phyloP scores from a whole-genome alignment of 495 filamentous ascomycete species.

The Daldinia vernicosa region DNA sequence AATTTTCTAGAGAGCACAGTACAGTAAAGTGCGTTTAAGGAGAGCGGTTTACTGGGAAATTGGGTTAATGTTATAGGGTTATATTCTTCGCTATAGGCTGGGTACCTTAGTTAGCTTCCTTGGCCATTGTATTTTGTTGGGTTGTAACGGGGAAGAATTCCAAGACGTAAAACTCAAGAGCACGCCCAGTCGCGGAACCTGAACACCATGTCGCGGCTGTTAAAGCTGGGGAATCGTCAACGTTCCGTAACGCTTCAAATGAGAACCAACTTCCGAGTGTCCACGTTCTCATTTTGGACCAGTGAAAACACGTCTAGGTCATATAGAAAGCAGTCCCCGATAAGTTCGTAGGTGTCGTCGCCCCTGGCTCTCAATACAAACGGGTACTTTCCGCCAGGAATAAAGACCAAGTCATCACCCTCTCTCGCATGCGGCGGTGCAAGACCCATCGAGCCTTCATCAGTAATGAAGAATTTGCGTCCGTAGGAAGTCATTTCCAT shows the following conservation, averaged over 20 bases:
- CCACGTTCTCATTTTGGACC: background rate
- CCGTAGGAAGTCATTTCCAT: constrained; percentile 23
- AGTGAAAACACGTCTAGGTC: constrained; percentile 30
- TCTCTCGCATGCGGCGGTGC: constrained; percentile 12
- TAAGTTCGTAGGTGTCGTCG: constrained; percentile 18
- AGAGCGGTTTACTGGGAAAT: no score
- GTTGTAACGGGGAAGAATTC: no score
- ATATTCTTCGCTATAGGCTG: no score
- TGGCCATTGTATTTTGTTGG: no score
- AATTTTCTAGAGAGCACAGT: no score
- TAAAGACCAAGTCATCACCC: constrained; percentile 22
- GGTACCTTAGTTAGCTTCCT: no score
- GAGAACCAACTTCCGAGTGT: constrained; percentile 15
- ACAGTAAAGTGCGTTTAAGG: no score
- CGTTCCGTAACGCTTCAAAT: background rate
- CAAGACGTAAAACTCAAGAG: no score
- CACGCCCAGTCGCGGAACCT: no score
- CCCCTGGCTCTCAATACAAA: constrained; percentile 19
- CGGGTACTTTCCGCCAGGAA: constrained; percentile 25
- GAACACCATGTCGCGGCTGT: no score
- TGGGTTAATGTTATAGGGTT: no score
- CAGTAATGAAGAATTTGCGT: constrained; percentile 20
- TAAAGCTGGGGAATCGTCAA: no score
- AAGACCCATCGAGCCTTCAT: constrained; percentile 26
- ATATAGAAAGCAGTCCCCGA: constrained; percentile 31